phyloP scores from a whole-genome alignment of 23 red algal genomes.

The Gracilaria caudata region DNA sequence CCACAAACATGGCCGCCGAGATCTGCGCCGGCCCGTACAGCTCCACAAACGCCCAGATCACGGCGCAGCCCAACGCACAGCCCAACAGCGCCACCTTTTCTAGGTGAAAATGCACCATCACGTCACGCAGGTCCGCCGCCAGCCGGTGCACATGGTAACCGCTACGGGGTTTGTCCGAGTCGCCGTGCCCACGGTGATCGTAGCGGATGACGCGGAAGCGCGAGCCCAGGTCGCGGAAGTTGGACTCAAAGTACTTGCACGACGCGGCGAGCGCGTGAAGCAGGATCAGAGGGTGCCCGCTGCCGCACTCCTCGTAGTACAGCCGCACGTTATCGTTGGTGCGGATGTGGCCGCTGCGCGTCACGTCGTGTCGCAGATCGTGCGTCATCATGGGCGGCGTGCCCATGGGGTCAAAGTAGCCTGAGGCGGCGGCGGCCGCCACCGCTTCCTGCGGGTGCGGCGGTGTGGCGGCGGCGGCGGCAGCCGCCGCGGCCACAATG shows the following conservation, averaged over 20 bases:
- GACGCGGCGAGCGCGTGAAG: conserved; percentile 65
- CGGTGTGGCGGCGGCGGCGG: conserved; percentile 27
- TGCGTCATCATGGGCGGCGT: conserved; percentile 16
- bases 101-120: conserved; percentile 38
- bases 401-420: conserved; percentile 51
- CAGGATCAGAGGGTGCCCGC: conserved; percentile 53
- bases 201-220: conserved; percentile 49
- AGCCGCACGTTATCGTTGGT: conserved; percentile 54
- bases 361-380: conserved; percentile 21
- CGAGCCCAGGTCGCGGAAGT: conserved; percentile 34
- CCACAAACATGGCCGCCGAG: conserved; percentile 68
- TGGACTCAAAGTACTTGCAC: conserved; percentile 56
- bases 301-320: conserved; percentile 53
- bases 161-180: conserved; percentile 41
- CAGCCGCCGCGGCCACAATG: conserved; percentile 38
- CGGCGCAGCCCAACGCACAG: conserved; percentile 46
- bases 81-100: conserved; percentile 60
- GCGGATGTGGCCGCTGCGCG: conserved; percentile 32
- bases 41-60: conserved; percentile 74
- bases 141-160: conserved; percentile 62
- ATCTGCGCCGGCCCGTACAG: conserved; percentile 55
- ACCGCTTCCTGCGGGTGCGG: conserved; percentile 22
- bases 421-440: conserved; percentile 10
- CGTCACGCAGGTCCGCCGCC: conserved; percentile 59
- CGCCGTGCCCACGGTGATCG: conserved; percentile 65